These are phyloP conservation scores for Exserohilum rostratum DNA, from an alignment of 2,329 filamentous ascomycete species.

Conservation along the genomic window DNA sequence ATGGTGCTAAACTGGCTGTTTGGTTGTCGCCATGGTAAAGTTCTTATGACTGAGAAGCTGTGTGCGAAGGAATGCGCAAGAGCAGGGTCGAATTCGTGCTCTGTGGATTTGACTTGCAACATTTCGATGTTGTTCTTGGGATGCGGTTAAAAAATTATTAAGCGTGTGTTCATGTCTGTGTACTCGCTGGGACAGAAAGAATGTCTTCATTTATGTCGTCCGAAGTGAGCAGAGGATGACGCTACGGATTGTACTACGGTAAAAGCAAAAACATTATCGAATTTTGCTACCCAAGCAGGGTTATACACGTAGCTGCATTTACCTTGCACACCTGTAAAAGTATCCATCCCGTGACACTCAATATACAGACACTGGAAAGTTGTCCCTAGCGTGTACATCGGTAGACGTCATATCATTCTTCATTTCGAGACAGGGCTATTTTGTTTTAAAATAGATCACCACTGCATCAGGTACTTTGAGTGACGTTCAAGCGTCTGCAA, in stretches of 20 bases:
- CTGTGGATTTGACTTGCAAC: neutral
- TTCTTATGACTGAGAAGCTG: neutral
- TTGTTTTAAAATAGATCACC: neutral
- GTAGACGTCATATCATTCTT: neutral
- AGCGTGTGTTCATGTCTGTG: neutral
- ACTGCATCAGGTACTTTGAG: too few species aligned
- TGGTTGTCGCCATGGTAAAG: neutral
- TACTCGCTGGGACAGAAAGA: neutral
- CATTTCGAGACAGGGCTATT: neutral
- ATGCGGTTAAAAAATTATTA: neutral
- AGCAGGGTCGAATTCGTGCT: neutral
- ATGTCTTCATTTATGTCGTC: neutral
- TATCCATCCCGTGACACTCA: neutral
- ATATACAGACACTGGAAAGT: neutral
- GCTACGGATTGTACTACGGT: neutral
- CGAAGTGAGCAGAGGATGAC: neutral
- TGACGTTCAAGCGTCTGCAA: too few species aligned
- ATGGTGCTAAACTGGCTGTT: neutral
- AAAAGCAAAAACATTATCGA: neutral
- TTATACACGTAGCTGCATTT: neutral
- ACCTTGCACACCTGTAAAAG: neutral
- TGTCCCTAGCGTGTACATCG: neutral
- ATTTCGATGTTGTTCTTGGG: neutral
- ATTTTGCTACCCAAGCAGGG: neutral
- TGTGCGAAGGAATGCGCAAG: neutral